Conservation (phyloP, 768 basidiomycete genomes). For the Suillus brevipes region DNA sequence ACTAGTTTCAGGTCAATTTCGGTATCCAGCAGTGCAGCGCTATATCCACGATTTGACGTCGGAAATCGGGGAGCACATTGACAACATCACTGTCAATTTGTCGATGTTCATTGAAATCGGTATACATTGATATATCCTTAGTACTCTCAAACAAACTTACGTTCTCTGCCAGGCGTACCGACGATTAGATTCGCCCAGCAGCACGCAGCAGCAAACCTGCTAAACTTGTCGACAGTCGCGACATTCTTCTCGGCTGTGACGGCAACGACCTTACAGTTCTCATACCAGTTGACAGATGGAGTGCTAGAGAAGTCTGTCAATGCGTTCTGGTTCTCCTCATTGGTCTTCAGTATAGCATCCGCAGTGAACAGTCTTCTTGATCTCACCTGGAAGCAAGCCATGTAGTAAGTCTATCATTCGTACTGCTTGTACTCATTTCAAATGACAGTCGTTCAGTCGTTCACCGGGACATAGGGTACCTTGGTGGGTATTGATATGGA, state of each 20-base stretch:
- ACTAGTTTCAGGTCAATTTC: conserved; percentile 45
- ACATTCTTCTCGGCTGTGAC: conserved; percentile 59
- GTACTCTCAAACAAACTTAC: neutral
- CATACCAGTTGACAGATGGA: conserved; percentile 36
- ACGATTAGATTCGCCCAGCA: conserved; percentile 57
- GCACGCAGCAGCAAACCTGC: conserved; percentile 47
- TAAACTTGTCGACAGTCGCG: conserved; percentile 53
- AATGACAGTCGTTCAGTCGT: conserved; percentile 38
- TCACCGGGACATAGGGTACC: conserved; percentile 57
- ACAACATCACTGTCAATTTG: conserved; percentile 51
- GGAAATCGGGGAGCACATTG: conserved; percentile 55
- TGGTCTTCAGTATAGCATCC: conserved; percentile 55
- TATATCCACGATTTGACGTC: conserved; percentile 53
- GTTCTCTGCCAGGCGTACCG: conserved; percentile 43
- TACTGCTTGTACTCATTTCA: conserved; percentile 10
- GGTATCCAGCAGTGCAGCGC: conserved; percentile 51
- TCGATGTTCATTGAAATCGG: conserved; percentile 56
- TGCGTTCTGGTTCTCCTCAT: conserved; percentile 54
- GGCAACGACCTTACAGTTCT: conserved; percentile 50
- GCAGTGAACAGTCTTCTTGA: conserved; percentile 55
- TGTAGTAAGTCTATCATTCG: conserved; percentile 44
- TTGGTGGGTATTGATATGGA: conserved; percentile 75
- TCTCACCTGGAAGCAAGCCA: conserved; percentile 56
- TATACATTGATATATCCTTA: conserved; percentile 15
- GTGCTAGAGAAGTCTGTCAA: conserved; percentile 46